Evolutionary conservation across 148 eudicot genomes (phyloP).

Genomic region (Rhododendron ferrugineum): DNA sequence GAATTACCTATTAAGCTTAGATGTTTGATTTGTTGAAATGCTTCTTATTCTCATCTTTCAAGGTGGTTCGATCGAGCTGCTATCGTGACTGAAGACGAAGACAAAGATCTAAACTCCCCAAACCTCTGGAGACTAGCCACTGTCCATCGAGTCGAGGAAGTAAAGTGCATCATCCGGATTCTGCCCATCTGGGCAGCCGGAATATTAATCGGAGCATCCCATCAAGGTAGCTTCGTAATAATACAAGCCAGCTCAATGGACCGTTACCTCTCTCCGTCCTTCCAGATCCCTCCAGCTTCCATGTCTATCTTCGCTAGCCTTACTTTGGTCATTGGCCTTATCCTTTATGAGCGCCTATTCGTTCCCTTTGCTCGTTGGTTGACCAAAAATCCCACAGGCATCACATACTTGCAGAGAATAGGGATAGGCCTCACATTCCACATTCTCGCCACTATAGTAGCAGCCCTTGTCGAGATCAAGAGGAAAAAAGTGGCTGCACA

Average conservation of each 20-base stretch:
- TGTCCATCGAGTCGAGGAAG: constrained; percentile 56
- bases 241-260: constrained; percentile 51
- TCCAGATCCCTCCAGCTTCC: constrained; percentile 54
- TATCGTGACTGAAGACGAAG: constrained; percentile 30
- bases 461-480: constrained; percentile 44
- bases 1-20: neutral
- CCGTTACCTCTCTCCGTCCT: constrained; percentile 40
- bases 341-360: constrained; percentile 41
- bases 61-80: constrained; percentile 68
- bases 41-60: neutral
- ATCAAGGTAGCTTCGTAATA: constrained; percentile 38
- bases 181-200: constrained; percentile 51
- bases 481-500: constrained; percentile 38
- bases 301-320: constrained; percentile 30
- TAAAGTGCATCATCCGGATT: constrained; percentile 46
- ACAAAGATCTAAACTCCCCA: constrained; percentile 20
- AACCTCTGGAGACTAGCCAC: constrained; percentile 55
- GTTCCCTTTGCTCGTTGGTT: constrained; percentile 42
- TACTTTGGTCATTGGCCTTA: constrained; percentile 30
- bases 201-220: constrained; percentile 38
- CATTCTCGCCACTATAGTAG: constrained; percentile 35
- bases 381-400: constrained; percentile 43
- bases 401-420: constrained; percentile 51
- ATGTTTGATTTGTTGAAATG: neutral
- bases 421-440: constrained; percentile 44